Conservation (phyloP, 1,139 yeast genomes). For the Zygoascus sp. region DNA sequence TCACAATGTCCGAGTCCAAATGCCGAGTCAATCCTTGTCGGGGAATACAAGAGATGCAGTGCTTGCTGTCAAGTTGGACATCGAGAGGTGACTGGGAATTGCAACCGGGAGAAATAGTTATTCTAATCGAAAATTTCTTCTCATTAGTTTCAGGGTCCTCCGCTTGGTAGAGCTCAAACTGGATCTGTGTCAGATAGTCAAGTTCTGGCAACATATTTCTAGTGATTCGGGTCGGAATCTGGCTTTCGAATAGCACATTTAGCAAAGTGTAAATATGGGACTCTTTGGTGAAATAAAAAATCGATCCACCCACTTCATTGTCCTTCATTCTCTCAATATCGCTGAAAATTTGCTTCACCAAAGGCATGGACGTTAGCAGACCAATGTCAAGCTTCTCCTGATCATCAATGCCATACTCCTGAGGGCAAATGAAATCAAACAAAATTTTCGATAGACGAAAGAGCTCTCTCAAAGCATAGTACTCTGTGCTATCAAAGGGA, state of each 20-base stretch:
- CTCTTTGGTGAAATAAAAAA: slow-evolving; percentile 92
- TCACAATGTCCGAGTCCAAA: slow-evolving; percentile 84
- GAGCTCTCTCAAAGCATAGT: slow-evolving; percentile 76
- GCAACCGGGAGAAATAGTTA: slow-evolving; percentile 94
- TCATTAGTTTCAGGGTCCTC: slow-evolving; percentile 50
- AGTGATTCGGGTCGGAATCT: slow-evolving; percentile 88
- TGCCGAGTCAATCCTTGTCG: slow-evolving; percentile 86
- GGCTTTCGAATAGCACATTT: slow-evolving; percentile 90
- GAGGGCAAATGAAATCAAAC: slow-evolving; percentile 97
- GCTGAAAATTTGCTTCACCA: slow-evolving; percentile 78
- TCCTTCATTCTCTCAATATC: slow-evolving; percentile 79
- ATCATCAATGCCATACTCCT: slow-evolving; percentile 95
- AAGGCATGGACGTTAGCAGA: slow-evolving; percentile 84
- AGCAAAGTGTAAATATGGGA: slow-evolving; percentile 92
- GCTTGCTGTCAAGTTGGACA: slow-evolving; percentile 93
- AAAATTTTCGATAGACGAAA: slow-evolving; percentile 86
- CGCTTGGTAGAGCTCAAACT: slow-evolving; percentile 86
- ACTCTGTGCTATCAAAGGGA: slow-evolving; percentile 76
- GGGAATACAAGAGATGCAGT: slow-evolving; percentile 94
- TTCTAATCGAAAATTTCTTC: slow-evolving; percentile 81
- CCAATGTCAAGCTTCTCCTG: slow-evolving; percentile 96
- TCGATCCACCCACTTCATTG: slow-evolving; percentile 74
- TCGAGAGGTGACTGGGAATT: slow-evolving; percentile 97
- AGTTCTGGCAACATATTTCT: slow-evolving; percentile 94
- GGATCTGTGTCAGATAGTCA: slow-evolving; percentile 92